Conservation (phyloP, 2,329 filamentous ascomycete species). For the Xylogone sp. region DNA sequence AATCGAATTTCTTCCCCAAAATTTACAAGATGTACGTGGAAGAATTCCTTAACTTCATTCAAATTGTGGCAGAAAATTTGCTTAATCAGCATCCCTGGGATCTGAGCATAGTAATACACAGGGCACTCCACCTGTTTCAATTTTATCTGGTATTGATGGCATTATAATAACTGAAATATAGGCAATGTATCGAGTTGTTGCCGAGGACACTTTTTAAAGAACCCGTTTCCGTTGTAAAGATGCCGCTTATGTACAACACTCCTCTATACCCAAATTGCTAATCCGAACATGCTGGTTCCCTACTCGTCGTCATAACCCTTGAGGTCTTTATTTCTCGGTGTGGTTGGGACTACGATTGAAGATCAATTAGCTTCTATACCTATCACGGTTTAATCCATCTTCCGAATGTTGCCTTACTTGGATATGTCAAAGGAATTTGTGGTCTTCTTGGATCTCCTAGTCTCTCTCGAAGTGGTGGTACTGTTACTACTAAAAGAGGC, state of each 20-base stretch:
- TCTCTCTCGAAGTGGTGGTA: constrained; percentile 68
- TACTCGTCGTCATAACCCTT: constrained; percentile 54
- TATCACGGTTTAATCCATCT: constrained; percentile 1
- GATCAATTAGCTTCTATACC: constrained; percentile 17
- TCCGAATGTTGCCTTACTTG: constrained; percentile 56
- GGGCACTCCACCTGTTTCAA: no score
- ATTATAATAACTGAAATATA: no score
- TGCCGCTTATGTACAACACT: constrained; percentile 12
- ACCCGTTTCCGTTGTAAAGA: constrained; percentile 10
- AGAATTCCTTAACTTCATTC: no score
- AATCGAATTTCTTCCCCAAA: no score
- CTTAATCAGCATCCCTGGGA: no score
- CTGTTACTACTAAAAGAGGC: constrained; percentile 64
- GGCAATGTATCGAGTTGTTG: no score
- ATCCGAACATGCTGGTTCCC: not conserved
- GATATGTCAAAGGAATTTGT: constrained; percentile 84
- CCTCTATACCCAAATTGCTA: not conserved
- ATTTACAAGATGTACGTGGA: no score
- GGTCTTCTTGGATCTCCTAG: constrained; percentile 72
- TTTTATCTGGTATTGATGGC: no score
- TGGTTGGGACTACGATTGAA: constrained; percentile 46
- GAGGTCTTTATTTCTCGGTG: constrained; percentile 52
- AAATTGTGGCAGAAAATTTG: no score
- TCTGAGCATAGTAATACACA: no score
- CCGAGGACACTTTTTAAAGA: not conserved